Base-by-base conservation (phyloP, 768 basidiomycete species). In the Trametes maxima region DNA sequence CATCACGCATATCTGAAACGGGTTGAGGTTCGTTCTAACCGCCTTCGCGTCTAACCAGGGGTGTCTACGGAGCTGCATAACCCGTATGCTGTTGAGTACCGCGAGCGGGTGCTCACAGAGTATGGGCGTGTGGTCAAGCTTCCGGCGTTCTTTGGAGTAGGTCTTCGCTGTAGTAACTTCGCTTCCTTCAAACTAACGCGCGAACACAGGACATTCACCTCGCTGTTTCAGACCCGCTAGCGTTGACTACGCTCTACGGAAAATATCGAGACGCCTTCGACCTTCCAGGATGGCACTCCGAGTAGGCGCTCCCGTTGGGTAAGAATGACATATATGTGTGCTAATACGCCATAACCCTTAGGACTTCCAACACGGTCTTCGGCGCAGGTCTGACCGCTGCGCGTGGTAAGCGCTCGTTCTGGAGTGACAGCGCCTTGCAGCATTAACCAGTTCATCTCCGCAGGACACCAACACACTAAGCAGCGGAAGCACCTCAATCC, bases 401-500 rank as follows among this genome's bases (percentile, higher is more conserved):
- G 13, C 25, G 43, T 24, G 58, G 58, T 47, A 44, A 13, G 28
- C 28, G 28, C 42, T 13, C 11, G 16, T 10, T 42, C 21, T 39
- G 5, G 11, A 28, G 35, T 16, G n/a, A 35, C 40, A 5, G 21
- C 17, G 11, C 14, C 3, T 35, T 16, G 24, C 39, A 7, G 10
- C 7, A 12, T 35, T 39, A 7, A 43, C 10, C 12, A 2, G 28
- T n/a, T 25, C 8, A 8, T n/a, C 21, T 43, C 24, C 45, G 36
- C 22, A 60, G 59, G 51, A 16, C 17, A 21, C 5, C 42, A 54
- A 11, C 59, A 60, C 37, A 37, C 35, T 3, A 54, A 60, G 24
- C 59, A 60, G 19, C 59, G 59, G 24, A 60, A 60, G 47, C 28
- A 46, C 8, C 46, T 60, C 24, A 60, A 36, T 24, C 52, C 59